phyloP scores from a whole-genome alignment of 352 stramenopile genomes.

The Phytophthora constricta region DNA sequence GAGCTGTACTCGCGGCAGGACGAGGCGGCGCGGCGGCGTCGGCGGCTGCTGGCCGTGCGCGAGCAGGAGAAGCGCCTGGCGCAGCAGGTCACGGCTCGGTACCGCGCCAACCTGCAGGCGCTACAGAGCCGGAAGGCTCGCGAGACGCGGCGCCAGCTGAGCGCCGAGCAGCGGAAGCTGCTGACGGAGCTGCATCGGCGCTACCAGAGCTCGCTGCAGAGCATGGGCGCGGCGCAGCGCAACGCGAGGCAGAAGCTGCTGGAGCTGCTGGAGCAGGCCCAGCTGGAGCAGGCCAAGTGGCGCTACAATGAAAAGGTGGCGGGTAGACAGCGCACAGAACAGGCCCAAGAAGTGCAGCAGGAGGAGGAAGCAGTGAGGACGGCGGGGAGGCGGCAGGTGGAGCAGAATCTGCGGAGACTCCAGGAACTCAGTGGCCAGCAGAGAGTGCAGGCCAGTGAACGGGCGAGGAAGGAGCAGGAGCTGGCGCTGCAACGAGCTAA shows the following conservation, averaged over 20 bases:
- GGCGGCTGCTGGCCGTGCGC: constrained; percentile 63
- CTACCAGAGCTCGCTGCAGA: constrained; percentile 68
- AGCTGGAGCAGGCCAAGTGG: constrained; percentile 68
- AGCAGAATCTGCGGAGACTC: constrained; percentile 55
- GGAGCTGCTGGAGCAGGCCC: constrained; percentile 58
- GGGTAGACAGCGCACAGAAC: constrained; percentile 37
- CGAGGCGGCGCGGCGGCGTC: constrained; percentile 54
- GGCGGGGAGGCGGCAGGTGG: constrained; percentile 40
- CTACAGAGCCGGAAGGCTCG: constrained; percentile 51
- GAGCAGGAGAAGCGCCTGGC: constrained; percentile 64
- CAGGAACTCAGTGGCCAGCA: constrained; percentile 52
- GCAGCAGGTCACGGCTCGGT: constrained; percentile 74
- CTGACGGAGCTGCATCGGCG: constrained; percentile 55
- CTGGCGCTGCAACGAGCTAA: constrained; percentile 28
- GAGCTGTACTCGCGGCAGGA: constrained; percentile 64
- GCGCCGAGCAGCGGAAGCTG: constrained; percentile 41
- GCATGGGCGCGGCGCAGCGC: constrained; percentile 66
- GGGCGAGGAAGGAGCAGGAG: constrained; percentile 48
- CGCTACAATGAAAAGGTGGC: constrained; percentile 41
- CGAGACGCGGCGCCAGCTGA: constrained; percentile 33
- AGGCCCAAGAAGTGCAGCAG: constrained; percentile 40
- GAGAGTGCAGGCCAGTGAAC: constrained; percentile 44
- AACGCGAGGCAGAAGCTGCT: constrained; percentile 62
- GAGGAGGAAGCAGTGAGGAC: constrained; percentile 34
- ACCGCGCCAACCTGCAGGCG: constrained; percentile 65